Conservation (phyloP, 768 basidiomycete species). For the Russula olivacea region DNA sequence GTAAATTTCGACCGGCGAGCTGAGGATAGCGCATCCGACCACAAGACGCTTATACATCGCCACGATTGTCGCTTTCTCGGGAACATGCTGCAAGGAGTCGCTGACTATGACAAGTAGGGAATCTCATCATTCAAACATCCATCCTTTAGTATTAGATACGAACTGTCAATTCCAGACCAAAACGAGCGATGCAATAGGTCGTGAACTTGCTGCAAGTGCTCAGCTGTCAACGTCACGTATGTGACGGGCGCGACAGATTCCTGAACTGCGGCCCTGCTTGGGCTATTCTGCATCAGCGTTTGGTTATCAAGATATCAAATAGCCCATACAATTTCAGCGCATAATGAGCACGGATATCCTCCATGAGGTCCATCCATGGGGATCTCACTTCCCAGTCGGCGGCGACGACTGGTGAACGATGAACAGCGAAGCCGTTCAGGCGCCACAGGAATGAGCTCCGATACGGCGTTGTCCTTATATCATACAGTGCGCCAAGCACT, state of each 20-base stretch:
- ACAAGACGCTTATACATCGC: constrained; percentile 66
- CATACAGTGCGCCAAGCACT: constrained; percentile 47
- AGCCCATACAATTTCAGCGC: constrained; percentile 47
- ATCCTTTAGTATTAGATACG: constrained; percentile 19
- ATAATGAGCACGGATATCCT: constrained; percentile 63
- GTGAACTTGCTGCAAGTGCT: constrained; percentile 65
- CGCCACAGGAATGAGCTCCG: constrained; percentile 62
- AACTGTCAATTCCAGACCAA: constrained; percentile 75
- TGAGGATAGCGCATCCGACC: constrained; percentile 68
- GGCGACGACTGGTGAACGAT: constrained; percentile 41
- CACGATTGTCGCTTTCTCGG: constrained; percentile 71
- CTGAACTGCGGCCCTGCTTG: constrained; percentile 43
- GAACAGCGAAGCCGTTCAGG: constrained; percentile 40
- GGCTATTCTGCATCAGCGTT: constrained; percentile 37
- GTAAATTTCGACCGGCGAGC: constrained; percentile 74
- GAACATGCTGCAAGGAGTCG: constrained; percentile 60
- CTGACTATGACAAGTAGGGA: constrained; percentile 42
- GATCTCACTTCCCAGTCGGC: constrained; percentile 68
- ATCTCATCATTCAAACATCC: constrained; percentile 1
- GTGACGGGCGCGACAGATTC: constrained; percentile 49
- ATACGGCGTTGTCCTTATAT: constrained; percentile 58
- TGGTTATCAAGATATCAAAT: not conserved
- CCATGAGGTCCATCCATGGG: constrained; percentile 73
- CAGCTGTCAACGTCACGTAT: constrained; percentile 53
- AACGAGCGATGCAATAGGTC: constrained; percentile 62